Base-by-base conservation (phyloP, 208 protist species). In the Trypanosoma brucei region DNA sequence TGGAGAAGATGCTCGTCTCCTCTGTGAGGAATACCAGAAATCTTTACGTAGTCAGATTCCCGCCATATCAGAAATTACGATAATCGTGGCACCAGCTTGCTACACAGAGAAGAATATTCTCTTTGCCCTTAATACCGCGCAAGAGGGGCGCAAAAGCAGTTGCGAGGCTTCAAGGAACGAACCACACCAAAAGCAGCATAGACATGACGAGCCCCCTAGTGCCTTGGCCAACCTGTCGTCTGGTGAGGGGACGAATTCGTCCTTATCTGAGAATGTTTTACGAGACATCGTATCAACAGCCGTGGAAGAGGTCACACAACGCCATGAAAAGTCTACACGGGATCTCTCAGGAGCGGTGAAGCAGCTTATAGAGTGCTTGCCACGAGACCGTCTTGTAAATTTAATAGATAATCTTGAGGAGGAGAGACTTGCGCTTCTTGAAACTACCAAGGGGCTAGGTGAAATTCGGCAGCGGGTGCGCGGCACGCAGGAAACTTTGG, bases 261-360 rank as follows among this genome's bases (percentile, higher is more conserved):
- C 59, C 38, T 36, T 72, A 33, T 56, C 54, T 8, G 67, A 65
- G 42, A 53, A 60, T 14, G 46, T 54, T 3, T 64, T 89, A 13
- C 82, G 80, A 30, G 68, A 74, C 5, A 66, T 86, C 72, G 71
- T 89, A 44, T 69, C 70, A 35, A 77, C 76, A 49, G 77, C 80
- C 22, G 52, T 90, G 22, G 78, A 86, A 49, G 80, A 90, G 64
- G 78, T 90, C 34, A 74, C 73, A 35, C 67, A 72, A 31, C 80
- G 75, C 8, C 83, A 86, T 61, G 80, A 90, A 61, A 79, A 86
- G 49, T 82, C 80, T 39, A 86, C 78, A 0, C 68, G 75, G 44
- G 79, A 86, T 55, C 64, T 86, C 3, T 75, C 84, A 3, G 80
- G 76, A 55, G 81, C 83, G 22, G 62, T 89, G 3, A 81, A 76